phyloP scores from a whole-genome alignment of 495 filamentous ascomycete species.

The Penicillium verhagenii region DNA sequence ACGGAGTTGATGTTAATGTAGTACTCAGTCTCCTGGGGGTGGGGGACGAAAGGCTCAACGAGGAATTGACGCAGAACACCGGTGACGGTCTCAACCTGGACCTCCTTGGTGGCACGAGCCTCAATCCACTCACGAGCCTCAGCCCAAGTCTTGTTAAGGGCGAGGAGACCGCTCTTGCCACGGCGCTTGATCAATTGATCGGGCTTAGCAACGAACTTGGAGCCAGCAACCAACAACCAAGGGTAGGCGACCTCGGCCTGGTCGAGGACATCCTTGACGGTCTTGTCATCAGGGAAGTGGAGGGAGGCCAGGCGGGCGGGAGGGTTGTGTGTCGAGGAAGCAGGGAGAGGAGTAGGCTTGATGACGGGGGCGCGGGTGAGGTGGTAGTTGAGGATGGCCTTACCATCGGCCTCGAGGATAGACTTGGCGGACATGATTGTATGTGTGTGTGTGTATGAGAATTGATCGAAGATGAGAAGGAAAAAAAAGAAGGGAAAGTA shows the following conservation, averaged over 20 bases:
- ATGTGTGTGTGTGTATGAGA: conserved; percentile 17
- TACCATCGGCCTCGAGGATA: conserved; percentile 98
- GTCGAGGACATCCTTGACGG: conserved; percentile 82
- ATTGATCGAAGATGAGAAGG: conserved; percentile 10
- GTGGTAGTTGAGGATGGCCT: conserved; percentile 99
- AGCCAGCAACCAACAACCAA: conserved; percentile 77
- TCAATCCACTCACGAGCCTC: conserved; percentile 93
- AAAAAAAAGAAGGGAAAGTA: conserved; percentile 10
- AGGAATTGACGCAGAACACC: conserved; percentile 92
- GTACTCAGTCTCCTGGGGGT: conserved; percentile 90
- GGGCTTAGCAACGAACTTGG: conserved; percentile 98
- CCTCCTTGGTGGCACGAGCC: conserved; percentile 82
- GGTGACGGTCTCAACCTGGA: conserved; percentile 87
- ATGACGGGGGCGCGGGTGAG: conserved; percentile 97
- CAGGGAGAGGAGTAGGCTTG: conserved; percentile 92
- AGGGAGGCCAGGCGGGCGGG: conserved; percentile 87
- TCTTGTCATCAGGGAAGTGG: conserved; percentile 85
- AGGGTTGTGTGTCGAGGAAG: conserved; percentile 84
- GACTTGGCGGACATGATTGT: conserved; percentile 94
- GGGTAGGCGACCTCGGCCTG: conserved; percentile 94
- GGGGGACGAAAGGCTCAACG: conserved; percentile 97
- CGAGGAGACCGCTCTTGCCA: conserved; percentile 96
- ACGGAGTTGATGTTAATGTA: conserved; percentile 98
- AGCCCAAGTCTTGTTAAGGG: conserved; percentile 95
- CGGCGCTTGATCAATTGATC: conserved; percentile 99